phyloP scores from a whole-genome alignment of 257 asterid genomes.

The Solanum pinnatisectum region DNA sequence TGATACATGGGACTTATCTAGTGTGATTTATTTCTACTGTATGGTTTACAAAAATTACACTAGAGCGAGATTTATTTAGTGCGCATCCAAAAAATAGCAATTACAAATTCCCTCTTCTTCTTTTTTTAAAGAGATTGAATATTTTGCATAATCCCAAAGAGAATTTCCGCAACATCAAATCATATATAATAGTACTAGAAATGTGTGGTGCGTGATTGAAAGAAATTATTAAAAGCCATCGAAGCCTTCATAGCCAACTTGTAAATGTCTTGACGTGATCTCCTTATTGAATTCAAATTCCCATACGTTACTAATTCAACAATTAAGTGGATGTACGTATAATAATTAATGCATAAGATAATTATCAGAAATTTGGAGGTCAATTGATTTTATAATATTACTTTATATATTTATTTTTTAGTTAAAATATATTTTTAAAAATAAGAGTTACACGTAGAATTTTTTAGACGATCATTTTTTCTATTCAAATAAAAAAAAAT shows the following conservation, averaged over 20 bases:
- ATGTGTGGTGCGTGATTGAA: background rate
- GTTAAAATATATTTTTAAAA: background rate
- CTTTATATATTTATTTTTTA: background rate
- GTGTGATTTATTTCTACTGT: background rate
- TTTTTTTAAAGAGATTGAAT: background rate
- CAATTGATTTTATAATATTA: background rate
- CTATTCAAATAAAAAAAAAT: background rate
- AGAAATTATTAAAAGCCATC: background rate
- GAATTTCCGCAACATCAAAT: background rate
- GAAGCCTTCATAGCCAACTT: background rate
- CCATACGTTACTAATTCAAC: background rate
- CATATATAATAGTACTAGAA: background rate
- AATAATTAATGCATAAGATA: background rate
- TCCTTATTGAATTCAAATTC: background rate
- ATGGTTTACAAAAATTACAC: fast-evolving
- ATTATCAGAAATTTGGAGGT: background rate
- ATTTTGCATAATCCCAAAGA: background rate
- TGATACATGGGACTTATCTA: background rate
- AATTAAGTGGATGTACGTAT: background rate
- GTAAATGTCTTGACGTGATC: background rate
- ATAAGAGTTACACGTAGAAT: background rate
- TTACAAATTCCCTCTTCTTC: background rate
- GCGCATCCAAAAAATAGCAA: background rate
- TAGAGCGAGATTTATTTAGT: too few relatives aligned
- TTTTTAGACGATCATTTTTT: background rate